Evolutionary conservation across 495 filamentous ascomycete genomes (phyloP).

Genomic region (Aspergillus wentii): DNA sequence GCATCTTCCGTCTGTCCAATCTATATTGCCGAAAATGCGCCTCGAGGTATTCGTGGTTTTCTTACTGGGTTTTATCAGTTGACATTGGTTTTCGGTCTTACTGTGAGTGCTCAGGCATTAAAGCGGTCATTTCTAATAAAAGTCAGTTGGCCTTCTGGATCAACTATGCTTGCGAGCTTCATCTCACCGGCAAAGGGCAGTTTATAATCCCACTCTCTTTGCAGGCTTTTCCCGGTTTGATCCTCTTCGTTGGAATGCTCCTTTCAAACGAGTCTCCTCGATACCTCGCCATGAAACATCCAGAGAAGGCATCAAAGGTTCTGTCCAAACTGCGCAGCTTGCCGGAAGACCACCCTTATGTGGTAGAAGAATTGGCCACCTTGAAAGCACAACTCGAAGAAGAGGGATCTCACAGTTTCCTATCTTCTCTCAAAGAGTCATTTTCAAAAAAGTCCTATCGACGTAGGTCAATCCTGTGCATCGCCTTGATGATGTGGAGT

Average conservation of each 20-base stretch:
- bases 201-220: not conserved
- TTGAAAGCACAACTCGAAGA: not conserved
- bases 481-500: not conserved
- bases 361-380: not conserved
- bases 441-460: not conserved
- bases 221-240: not conserved
- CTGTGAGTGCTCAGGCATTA: not conserved
- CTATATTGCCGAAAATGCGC: constrained; percentile 1
- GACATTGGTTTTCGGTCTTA: not conserved
- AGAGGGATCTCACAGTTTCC: not conserved
- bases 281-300: not conserved
- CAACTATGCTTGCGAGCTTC: not conserved
- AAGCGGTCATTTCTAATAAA: not conserved
- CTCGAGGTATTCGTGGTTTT: not conserved
- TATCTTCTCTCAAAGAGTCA: not conserved
- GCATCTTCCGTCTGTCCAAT: not conserved
- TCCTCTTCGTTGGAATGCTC: not conserved
- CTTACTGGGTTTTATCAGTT: not conserved
- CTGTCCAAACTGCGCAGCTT: not conserved
- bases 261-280: not conserved
- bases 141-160: not conserved
- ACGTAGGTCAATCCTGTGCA: not conserved
- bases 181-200: not conserved
- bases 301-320: not conserved
- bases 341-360: not conserved